phyloP scores from a whole-genome alignment of 2,329 filamentous ascomycete species.

The Alternaria infectoria region DNA sequence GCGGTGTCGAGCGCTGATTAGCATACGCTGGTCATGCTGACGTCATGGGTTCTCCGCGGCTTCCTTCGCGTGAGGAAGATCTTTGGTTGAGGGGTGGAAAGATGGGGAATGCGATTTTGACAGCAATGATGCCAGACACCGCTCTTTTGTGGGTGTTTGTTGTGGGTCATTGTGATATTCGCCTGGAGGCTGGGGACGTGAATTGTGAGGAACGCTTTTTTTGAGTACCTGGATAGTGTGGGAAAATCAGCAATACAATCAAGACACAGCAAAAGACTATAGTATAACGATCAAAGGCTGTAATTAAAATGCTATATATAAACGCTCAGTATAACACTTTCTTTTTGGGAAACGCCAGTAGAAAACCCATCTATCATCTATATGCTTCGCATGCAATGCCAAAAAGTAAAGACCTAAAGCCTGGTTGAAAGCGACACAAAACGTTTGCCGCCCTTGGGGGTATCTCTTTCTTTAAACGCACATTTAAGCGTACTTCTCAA shows the following conservation, averaged over 20 bases:
- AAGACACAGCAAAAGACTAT: neutral
- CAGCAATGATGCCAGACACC: neutral
- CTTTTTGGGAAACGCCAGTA: neutral
- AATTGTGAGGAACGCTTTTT: too few relatives aligned
- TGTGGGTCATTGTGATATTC: neutral
- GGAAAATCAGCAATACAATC: neutral
- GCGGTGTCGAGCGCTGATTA: neutral
- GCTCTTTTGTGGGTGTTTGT: neutral
- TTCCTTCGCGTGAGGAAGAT: neutral
- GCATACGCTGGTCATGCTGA: neutral
- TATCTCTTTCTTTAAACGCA: neutral
- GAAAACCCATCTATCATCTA: neutral
- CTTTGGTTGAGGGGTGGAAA: neutral
- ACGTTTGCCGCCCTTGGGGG: neutral
- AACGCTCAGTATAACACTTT: neutral
- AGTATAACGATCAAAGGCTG: neutral
- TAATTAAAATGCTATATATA: neutral
- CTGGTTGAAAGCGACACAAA: neutral
- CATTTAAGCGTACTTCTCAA: slow-evolving; percentile 26
- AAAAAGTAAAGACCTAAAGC: neutral
- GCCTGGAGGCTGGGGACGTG: too few relatives aligned
- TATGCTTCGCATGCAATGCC: neutral
- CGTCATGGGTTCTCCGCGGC: neutral
- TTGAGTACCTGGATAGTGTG: too few relatives aligned
- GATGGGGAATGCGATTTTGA: neutral